These are phyloP conservation scores for Thelephora aurantiotincta DNA, from an alignment of 768 basidiomycete species.

Conservation along the genomic window DNA sequence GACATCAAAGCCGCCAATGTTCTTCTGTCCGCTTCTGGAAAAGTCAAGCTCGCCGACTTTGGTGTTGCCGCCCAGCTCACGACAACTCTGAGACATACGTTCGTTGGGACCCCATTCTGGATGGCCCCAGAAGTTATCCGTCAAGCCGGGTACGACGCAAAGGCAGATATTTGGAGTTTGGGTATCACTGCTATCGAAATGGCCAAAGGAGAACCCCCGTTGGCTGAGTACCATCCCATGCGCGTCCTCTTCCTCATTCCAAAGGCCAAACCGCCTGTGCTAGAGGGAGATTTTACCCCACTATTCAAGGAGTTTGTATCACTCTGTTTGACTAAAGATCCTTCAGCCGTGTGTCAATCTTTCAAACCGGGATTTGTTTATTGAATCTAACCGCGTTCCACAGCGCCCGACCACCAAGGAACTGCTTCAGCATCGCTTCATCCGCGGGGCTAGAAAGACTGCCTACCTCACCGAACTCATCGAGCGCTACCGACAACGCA, in stretches of 20 bases:
- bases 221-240: constrained; percentile 98
- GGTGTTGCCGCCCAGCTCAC: constrained; percentile 97
- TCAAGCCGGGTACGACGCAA: constrained; percentile 90
- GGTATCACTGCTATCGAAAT: constrained; percentile 98
- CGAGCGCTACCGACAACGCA: constrained; percentile 61
- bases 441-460: constrained; percentile 72
- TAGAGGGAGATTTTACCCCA: constrained; percentile 75
- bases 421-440: constrained; percentile 87
- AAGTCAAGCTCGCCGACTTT: constrained; percentile 96
- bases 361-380: background rate
- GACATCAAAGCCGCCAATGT: constrained; percentile 99
- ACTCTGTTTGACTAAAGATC: constrained; percentile 88
- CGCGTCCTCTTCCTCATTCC: constrained; percentile 95
- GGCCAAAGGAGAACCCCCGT: constrained; percentile 93
- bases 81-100: constrained; percentile 87
- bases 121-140: constrained; percentile 99
- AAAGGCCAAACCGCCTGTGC: constrained; percentile 82
- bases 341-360: constrained; percentile 40
- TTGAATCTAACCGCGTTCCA: constrained; percentile 8
- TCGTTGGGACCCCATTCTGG: constrained; percentile 96
- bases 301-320: constrained; percentile 91
- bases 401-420: constrained; percentile 88
- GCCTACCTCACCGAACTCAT: constrained; percentile 77
- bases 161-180: constrained; percentile 96
- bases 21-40: constrained; percentile 77